These are phyloP conservation scores for Chalciporus chontae DNA, from an alignment of 768 basidiomycete species.

Conservation along the genomic window DNA sequence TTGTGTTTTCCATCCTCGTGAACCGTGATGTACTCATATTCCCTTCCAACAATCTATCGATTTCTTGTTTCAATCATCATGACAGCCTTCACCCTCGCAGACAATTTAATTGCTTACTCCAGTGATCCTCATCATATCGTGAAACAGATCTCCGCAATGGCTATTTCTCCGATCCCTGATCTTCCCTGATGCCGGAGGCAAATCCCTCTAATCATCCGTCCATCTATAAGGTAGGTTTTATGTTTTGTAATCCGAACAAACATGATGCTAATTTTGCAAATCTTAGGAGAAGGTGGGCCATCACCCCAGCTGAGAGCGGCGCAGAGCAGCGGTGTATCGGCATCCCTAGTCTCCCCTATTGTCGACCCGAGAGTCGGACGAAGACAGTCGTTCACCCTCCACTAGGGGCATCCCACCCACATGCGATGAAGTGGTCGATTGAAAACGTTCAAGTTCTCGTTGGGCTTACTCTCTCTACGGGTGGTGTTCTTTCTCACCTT, in stretches of 20 bases:
- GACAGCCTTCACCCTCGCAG: neutral
- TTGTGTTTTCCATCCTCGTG: slow-evolving; percentile 9
- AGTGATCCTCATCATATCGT: neutral
- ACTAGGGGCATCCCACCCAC: no score
- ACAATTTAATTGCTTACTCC: neutral
- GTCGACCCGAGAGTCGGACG: no score
- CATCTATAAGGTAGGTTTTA: neutral
- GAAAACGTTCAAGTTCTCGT: neutral
- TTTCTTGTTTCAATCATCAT: neutral
- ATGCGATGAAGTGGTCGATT: neutral
- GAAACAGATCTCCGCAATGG: neutral
- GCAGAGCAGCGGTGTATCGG: no score
- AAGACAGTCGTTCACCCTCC: no score
- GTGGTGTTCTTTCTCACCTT: neutral
- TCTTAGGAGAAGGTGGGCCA: neutral
- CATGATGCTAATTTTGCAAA: neutral
- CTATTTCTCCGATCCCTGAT: neutral
- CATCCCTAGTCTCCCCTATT: no score
- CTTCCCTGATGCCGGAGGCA: neutral
- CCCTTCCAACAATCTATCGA: neutral
- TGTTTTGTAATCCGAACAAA: neutral
- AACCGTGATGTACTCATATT: slow-evolving; percentile 16
- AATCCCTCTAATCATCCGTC: neutral
- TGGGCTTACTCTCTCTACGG: neutral
- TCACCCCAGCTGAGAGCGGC: neutral